These are phyloP conservation scores for Leccinum aurantiacum DNA, from an alignment of 768 basidiomycete genomes.

Conservation along the genomic window DNA sequence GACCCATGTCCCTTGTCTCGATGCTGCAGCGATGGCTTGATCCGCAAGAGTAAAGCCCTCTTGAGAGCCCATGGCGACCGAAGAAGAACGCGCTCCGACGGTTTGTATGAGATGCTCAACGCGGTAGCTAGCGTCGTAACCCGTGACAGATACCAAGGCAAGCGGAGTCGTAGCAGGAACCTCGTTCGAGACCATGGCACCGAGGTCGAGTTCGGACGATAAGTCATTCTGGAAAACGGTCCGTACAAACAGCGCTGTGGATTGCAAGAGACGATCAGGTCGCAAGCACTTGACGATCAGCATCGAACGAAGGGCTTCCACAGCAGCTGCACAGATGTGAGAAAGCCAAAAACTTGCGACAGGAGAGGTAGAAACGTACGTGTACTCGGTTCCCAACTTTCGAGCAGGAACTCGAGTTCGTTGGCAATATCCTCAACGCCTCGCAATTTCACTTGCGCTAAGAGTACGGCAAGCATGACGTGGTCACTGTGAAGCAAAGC, in stretches of 20 bases:
- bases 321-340: slow-evolving; percentile 48
- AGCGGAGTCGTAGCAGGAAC: slow-evolving; percentile 80
- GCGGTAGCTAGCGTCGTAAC: slow-evolving; percentile 97
- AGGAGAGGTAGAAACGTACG: slow-evolving; percentile 49
- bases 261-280: slow-evolving; percentile 87
- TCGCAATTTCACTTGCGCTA: slow-evolving; percentile 86
- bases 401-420: slow-evolving; percentile 90
- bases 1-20: slow-evolving; percentile 94
- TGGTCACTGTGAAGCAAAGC: slow-evolving; percentile 89
- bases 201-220: slow-evolving; percentile 76
- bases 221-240: slow-evolving; percentile 80
- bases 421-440: slow-evolving; percentile 77
- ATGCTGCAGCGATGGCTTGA: slow-evolving; percentile 90
- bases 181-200: slow-evolving; percentile 75
- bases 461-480: slow-evolving; percentile 83
- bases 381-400: slow-evolving; percentile 80
- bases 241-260: slow-evolving; percentile 72
- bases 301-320: slow-evolving; percentile 72
- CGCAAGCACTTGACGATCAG: slow-evolving; percentile 88
- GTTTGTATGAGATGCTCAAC: slow-evolving; percentile 86
- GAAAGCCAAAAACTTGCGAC: not conserved
- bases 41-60: slow-evolving; percentile 97
- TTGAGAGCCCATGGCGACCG: slow-evolving; percentile 97
- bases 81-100: slow-evolving; percentile 72
- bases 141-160: slow-evolving; percentile 89